Percentiles rank a stretch among this genome's conserved stretches.
These are phyloP conservation scores for Suhomyces coccinellae DNA, from an alignment of 1,139 yeast genomes.

Conservation along the genomic window DNA sequence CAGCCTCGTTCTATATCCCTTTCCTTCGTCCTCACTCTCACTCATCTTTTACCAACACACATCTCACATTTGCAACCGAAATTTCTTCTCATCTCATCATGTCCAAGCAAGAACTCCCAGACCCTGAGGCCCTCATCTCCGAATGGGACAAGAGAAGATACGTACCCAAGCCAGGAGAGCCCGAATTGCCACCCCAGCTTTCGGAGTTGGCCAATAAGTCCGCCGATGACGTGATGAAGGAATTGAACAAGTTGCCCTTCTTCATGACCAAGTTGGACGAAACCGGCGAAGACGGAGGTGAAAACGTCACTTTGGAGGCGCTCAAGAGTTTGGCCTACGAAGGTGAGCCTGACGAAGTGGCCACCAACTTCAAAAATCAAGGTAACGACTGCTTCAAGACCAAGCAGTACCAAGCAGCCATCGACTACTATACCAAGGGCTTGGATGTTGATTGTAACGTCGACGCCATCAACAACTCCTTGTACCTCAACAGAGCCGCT, in stretches of 20 bases:
- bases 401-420: constrained; percentile 73
- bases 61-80: constrained; percentile 4
- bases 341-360: constrained; percentile 92
- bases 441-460: constrained; percentile 66
- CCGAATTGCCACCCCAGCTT: constrained; percentile 80
- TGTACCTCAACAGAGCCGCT: constrained; percentile 84
- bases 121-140: constrained; percentile 23
- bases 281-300: constrained; percentile 75
- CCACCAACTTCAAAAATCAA: constrained; percentile 84
- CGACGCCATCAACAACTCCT: constrained; percentile 52
- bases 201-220: constrained; percentile 64
- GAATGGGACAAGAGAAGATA: constrained; percentile 61
- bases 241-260: constrained; percentile 82
- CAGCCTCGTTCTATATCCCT: neutral
- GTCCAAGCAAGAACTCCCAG: constrained; percentile 14
- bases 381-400: constrained; percentile 84
- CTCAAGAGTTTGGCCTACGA: constrained; percentile 89
- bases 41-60: constrained; percentile 1
- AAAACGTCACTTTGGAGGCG: constrained; percentile 78
- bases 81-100: constrained; percentile 4
- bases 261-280: constrained; percentile 90
- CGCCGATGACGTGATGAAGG: constrained; percentile 75
- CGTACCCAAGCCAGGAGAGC: constrained; percentile 75
- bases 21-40: neutral
- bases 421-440: constrained; percentile 78